Evolutionary conservation across 139 green algal species (phyloP), one percentile per base, ranked within the genome.

Genomic region (Chlamydomonas applanata): DNA sequence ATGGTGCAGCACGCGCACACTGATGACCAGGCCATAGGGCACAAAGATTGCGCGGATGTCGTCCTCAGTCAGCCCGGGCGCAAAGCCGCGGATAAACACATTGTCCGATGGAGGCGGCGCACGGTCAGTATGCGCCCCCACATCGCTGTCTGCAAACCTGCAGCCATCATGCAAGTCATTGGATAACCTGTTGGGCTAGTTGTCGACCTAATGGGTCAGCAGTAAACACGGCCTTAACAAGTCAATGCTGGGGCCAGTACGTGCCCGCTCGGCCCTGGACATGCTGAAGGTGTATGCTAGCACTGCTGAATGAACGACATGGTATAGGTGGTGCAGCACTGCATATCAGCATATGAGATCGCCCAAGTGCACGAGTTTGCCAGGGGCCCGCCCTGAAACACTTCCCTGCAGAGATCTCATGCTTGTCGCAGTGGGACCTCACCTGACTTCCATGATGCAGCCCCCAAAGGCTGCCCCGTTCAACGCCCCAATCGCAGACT

Each of bases 141-240:
- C 61, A 64, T 78, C 72, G 49, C 54, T 44, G 60, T 72, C 72
- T 20, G 72, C 72, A 40, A 71, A 71, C 25, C 59, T 66, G 59
- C 40, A 49, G 40, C 7, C 40, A 11, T 49, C n/a, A n/a, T n/a
- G n/a, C n/a, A n/a, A n/a, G n/a, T n/a, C n/a, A n/a, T n/a, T n/a
- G n/a, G n/a, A n/a, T n/a, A n/a, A n/a, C n/a, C n/a, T n/a, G n/a
- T n/a, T n/a, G n/a, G n/a, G n/a, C n/a, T n/a, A n/a, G n/a, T n/a
- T n/a, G n/a, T n/a, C n/a, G n/a, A n/a, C n/a, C n/a, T n/a, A n/a
- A n/a, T n/a, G n/a, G n/a, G n/a, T n/a, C n/a, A n/a, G n/a, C n/a
- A n/a, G n/a, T n/a, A n/a, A n/a, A n/a, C n/a, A n/a, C n/a, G n/a
- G n/a, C n/a, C n/a, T n/a, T n/a, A n/a, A n/a, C n/a, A n/a, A n/a